Percentiles rank a stretch among this genome's conserved stretches.
Conservation (phyloP, 176 grass and related monocot genomes). For the Avena sativa region DNA sequence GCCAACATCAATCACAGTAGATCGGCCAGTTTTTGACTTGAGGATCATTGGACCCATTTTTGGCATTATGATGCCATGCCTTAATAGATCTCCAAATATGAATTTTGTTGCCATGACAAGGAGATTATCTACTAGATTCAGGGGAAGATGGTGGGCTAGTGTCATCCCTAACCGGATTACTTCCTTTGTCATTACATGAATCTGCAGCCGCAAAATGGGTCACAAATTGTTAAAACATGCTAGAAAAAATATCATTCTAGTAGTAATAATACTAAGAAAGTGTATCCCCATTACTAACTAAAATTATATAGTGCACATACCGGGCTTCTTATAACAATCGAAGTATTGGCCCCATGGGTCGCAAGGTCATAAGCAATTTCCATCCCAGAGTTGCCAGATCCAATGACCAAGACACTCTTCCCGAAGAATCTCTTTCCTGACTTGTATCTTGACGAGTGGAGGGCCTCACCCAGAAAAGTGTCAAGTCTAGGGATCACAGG, state of each 20-base stretch:
- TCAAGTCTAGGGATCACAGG: slow-evolving; percentile 26
- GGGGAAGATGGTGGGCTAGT: slow-evolving; percentile 22
- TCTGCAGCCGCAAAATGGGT: neutral
- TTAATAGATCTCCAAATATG: slow-evolving; percentile 52
- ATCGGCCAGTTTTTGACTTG: slow-evolving; percentile 39
- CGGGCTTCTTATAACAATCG: slow-evolving; percentile 41
- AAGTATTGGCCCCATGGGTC: slow-evolving; percentile 25
- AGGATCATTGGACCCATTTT: slow-evolving; percentile 32
- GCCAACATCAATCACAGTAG: slow-evolving; percentile 47
- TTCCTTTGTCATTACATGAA: slow-evolving; percentile 58
- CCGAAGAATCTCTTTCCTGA: slow-evolving; percentile 27
- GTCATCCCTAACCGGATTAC: slow-evolving; percentile 55
- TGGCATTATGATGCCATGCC: slow-evolving; percentile 49
- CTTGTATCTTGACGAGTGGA: slow-evolving; percentile 50
- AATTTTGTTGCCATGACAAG: slow-evolving; percentile 27
- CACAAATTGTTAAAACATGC: neutral
- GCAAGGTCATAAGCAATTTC: slow-evolving; percentile 66
- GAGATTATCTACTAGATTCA: slow-evolving; percentile 29
- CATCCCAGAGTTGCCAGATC: slow-evolving; percentile 59
- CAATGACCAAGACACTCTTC: slow-evolving; percentile 46
- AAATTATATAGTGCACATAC: slow-evolving; percentile 30
- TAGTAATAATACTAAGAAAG: neutral
- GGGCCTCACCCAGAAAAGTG: slow-evolving; percentile 21
- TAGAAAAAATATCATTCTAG: neutral
- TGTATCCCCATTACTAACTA: neutral